A percentile compares a stretch with the other conserved stretches of the same genome.
These are phyloP conservation scores for Plasmodium berghei DNA, from an alignment of 169 alveolate species.

Conservation along the genomic window DNA sequence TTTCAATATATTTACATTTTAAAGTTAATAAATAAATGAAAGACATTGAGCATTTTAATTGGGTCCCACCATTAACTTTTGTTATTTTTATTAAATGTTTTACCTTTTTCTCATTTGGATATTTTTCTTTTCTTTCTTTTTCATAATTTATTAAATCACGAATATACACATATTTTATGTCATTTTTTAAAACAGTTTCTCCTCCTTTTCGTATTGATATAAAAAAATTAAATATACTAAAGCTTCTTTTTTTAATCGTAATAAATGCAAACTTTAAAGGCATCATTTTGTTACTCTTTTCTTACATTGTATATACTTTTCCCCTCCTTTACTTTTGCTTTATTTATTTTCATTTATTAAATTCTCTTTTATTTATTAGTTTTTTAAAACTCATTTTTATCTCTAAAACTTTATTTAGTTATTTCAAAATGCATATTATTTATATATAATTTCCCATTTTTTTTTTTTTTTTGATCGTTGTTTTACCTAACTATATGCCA, in stretches of 20 bases:
- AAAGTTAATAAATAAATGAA: conserved; percentile 59
- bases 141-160: conserved; percentile 39
- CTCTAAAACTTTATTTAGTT: neutral
- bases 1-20: conserved; percentile 66
- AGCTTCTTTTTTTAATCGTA: conserved; percentile 3
- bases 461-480: neutral
- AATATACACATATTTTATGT: conserved; percentile 43
- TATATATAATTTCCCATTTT: neutral
- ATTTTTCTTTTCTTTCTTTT: conserved; percentile 10
- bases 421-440: too few relatives aligned
- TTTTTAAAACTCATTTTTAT: neutral
- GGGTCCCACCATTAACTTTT: conserved; percentile 60
- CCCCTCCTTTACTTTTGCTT: neutral
- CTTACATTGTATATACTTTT: neutral
- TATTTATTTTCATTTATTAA: neutral
- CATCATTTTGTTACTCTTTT: conserved; percentile 13
- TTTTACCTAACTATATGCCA: neutral
- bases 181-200: conserved; percentile 41
- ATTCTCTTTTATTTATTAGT: neutral
- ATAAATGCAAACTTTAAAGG: neutral
- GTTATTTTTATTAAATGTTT: conserved; percentile 57
- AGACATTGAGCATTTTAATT: conserved; percentile 53
- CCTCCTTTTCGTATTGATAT: conserved; percentile 64
- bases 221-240: conserved; percentile 60
- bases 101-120: conserved; percentile 23